phyloP scores from a whole-genome alignment of 2,329 filamentous ascomycete genomes.

The Aspergillus felis region DNA sequence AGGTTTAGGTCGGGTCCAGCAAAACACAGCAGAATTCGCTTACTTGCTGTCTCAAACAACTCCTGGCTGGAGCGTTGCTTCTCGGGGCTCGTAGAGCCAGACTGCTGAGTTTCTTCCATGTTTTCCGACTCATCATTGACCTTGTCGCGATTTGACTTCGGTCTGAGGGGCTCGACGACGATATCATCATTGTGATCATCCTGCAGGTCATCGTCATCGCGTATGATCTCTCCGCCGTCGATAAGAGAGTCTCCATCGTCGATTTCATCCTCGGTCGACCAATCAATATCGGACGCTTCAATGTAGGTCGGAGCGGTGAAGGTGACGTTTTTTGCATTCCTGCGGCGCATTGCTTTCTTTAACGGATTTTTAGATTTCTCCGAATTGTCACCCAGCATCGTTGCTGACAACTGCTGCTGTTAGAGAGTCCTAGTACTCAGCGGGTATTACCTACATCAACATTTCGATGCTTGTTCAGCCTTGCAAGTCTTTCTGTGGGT shows the following conservation, averaged over 20 bases:
- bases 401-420: slow-evolving; percentile 57
- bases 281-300: slow-evolving; percentile 82
- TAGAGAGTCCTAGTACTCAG: slow-evolving; percentile 8
- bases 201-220: slow-evolving; percentile 29
- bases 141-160: slow-evolving; percentile 39
- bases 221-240: slow-evolving; percentile 45
- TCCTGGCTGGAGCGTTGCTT: slow-evolving; percentile 61
- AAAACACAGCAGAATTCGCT: slow-evolving; percentile 3
- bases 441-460: slow-evolving; percentile 68
- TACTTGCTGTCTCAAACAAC: slow-evolving; percentile 50
- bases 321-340: slow-evolving; percentile 80
- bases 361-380: slow-evolving; percentile 80
- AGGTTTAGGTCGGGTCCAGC: neutral
- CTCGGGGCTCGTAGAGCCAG: slow-evolving; percentile 33
- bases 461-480: slow-evolving; percentile 96
- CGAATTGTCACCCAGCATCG: slow-evolving; percentile 67
- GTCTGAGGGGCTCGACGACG: slow-evolving; percentile 42
- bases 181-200: slow-evolving; percentile 36
- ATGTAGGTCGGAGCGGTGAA: slow-evolving; percentile 84
- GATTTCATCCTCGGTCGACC: slow-evolving; percentile 73
- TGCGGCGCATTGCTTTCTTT: slow-evolving; percentile 75
- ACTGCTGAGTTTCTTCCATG: slow-evolving; percentile 20
- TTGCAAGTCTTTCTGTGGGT: slow-evolving; percentile 86
- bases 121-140: slow-evolving; percentile 22
- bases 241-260: slow-evolving; percentile 46